phyloP scores from a whole-genome alignment of 257 asterid species.

The Solanum tarapatanum region DNA sequence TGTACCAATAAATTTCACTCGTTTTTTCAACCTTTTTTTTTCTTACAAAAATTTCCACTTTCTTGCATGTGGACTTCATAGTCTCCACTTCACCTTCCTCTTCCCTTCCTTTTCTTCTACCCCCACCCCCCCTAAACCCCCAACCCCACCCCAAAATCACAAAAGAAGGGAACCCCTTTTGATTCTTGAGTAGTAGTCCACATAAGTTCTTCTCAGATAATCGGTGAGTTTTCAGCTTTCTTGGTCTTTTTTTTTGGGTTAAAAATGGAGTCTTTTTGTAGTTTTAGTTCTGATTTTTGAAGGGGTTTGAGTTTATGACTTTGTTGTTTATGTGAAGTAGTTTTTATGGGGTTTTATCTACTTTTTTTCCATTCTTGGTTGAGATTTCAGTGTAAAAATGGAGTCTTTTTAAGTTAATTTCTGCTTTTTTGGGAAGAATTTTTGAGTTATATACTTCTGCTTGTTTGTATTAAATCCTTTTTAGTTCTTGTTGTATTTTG shows the following conservation, averaged over 20 bases:
- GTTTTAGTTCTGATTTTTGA: background rate
- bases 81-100: constrained; percentile 20
- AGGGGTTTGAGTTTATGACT: background rate
- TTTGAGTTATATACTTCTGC: background rate
- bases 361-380: background rate
- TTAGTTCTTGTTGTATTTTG: background rate
- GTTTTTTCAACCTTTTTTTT: constrained; percentile 28
- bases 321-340: background rate
- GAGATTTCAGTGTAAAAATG: background rate
- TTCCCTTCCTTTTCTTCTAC: constrained; percentile 2
- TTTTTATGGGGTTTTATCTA: background rate
- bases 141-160: background rate
- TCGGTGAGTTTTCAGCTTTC: constrained; percentile 13
- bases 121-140: background rate
- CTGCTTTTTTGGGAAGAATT: background rate
- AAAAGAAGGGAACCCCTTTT: constrained; percentile 7
- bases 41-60: constrained; percentile 18
- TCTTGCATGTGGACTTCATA: constrained; percentile 32
- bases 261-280: background rate
- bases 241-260: background rate
- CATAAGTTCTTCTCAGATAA: background rate
- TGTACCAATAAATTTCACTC: constrained; percentile 44
- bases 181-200: constrained; percentile 14
- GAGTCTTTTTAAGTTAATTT: background rate
- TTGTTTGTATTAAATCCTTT: background rate